Percentiles rank a stretch among this genome's conserved stretches.
phyloP scores from a whole-genome alignment of 2,329 filamentous ascomycete species.

The Plenodomus tracheiphilus region DNA sequence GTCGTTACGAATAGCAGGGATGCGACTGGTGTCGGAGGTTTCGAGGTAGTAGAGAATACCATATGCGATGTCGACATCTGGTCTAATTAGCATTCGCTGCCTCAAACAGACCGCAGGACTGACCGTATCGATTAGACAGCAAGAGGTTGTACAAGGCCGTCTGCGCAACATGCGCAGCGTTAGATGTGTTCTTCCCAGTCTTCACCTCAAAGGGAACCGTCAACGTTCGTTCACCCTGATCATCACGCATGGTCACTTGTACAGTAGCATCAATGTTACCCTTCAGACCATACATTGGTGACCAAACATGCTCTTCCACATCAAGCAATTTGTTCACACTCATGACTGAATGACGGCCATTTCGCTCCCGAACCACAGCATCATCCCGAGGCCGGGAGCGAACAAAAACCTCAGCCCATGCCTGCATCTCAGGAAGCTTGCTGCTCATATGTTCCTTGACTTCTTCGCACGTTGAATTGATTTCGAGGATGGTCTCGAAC shows the following conservation, averaged over 20 bases:
- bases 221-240: slow-evolving; percentile 66
- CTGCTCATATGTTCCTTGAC: slow-evolving; percentile 79
- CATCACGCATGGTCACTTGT: slow-evolving; percentile 78
- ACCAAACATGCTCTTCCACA: slow-evolving; percentile 98
- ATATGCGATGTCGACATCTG: slow-evolving; percentile 84
- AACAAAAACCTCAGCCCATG: slow-evolving; percentile 84
- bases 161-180: slow-evolving; percentile 83
- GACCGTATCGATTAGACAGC: slow-evolving; percentile 85
- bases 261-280: slow-evolving; percentile 98
- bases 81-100: slow-evolving; percentile 13
- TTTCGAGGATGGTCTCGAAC: slow-evolving; percentile 86
- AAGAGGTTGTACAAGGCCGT: slow-evolving; percentile 93
- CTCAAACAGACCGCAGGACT: slow-evolving; percentile 16
- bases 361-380: slow-evolving; percentile 77
- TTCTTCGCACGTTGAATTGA: slow-evolving; percentile 72
- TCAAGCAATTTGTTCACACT: slow-evolving; percentile 92
- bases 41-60: slow-evolving; percentile 96
- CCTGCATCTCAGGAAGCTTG: slow-evolving; percentile 79
- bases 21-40: slow-evolving; percentile 79
- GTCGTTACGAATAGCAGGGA: slow-evolving; percentile 84
- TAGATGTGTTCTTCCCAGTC: slow-evolving; percentile 80
- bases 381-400: slow-evolving; percentile 69
- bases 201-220: slow-evolving; percentile 96
- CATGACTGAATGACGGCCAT: slow-evolving; percentile 75
- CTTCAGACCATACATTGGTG: slow-evolving; percentile 94